Percentiles rank a stretch among this genome's conserved stretches.
Conservation (phyloP, 805 yeast species). For the Debaryomyces hansenii region DNA sequence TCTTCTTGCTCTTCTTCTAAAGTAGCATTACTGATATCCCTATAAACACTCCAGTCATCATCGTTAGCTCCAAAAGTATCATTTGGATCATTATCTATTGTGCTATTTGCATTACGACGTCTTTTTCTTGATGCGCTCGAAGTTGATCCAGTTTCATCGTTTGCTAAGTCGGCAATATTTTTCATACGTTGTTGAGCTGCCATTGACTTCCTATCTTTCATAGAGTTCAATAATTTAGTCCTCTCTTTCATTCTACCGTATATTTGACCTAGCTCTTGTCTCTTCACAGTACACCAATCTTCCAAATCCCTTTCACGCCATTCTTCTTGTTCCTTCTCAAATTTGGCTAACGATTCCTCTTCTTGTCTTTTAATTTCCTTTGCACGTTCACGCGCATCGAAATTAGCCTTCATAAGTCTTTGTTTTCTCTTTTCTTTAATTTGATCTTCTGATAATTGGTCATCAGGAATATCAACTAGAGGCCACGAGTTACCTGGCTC, state of each 20-base stretch:
- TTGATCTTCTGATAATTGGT: slow-evolving; percentile 73
- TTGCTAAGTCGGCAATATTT: slow-evolving; percentile 81
- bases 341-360: slow-evolving; percentile 57
- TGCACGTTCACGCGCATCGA: slow-evolving; percentile 83
- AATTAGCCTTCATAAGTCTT: slow-evolving; percentile 76
- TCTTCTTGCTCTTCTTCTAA: slow-evolving; percentile 82
- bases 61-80: slow-evolving; percentile 95
- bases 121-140: slow-evolving; percentile 50
- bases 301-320: slow-evolving; percentile 75
- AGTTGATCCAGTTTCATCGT: slow-evolving; percentile 55
- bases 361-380: slow-evolving; percentile 75
- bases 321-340: slow-evolving; percentile 63
- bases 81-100: slow-evolving; percentile 86
- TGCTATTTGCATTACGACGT: slow-evolving; percentile 49
- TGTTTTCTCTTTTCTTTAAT: slow-evolving; percentile 86
- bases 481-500: slow-evolving; percentile 65
- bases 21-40: slow-evolving; percentile 73
- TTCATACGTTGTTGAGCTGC: slow-evolving; percentile 95
- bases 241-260: slow-evolving; percentile 67
- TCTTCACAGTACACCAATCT: slow-evolving; percentile 77
- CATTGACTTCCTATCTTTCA: slow-evolving; percentile 83
- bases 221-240: slow-evolving; percentile 67
- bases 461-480: slow-evolving; percentile 80
- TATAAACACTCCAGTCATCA: slow-evolving; percentile 91
- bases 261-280: slow-evolving; percentile 58